phyloP scores from a whole-genome alignment of 257 asterid species.

The Solanum clarkiae region DNA sequence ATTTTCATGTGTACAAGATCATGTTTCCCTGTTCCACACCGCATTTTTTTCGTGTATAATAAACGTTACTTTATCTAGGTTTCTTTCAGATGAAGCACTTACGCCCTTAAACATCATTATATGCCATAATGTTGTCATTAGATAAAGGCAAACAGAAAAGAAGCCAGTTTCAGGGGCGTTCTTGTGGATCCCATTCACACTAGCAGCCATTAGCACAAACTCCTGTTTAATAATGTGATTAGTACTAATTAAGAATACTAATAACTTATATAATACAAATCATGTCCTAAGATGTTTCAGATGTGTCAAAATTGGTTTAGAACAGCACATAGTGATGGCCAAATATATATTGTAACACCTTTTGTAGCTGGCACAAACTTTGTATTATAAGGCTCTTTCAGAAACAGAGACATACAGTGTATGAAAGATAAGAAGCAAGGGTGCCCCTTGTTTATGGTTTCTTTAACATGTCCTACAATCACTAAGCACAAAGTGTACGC shows the following conservation, averaged over 20 bases:
- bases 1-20: background rate
- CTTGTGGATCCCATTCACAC: background rate
- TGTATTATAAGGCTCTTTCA: background rate
- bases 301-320: background rate
- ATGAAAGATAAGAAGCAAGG: background rate
- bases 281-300: background rate
- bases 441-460: background rate
- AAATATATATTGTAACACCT: background rate
- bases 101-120: background rate
- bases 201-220: background rate
- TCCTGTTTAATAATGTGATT: background rate
- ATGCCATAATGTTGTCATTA: background rate
- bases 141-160: background rate
- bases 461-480: background rate
- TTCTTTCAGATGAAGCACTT: background rate
- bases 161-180: background rate
- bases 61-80: background rate
- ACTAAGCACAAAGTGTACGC: background rate
- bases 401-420: background rate
- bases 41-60: background rate
- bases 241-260: background rate
- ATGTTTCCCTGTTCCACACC: background rate
- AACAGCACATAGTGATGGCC: background rate
- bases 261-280: background rate
- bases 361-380: background rate